Base-by-base conservation (phyloP, 2,329 filamentous ascomycete species). In the Aspergillus fumigatiaffinis region DNA sequence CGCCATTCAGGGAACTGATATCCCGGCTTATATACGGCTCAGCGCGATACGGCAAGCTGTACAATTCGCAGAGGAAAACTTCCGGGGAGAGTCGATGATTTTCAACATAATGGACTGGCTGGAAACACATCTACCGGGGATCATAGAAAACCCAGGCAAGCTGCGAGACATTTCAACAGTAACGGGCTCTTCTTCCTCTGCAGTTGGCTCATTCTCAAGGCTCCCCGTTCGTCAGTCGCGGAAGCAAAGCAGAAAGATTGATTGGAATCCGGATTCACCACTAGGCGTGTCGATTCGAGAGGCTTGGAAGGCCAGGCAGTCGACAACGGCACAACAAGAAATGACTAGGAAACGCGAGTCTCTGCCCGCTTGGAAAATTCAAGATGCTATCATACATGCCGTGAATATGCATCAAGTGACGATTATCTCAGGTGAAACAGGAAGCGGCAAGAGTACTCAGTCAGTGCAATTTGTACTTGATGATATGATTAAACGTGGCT, bases 361-460 rank as follows among this genome's bases (percentile, higher is more conserved):
- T 50, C 78, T 99, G 2, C 94, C 94, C 2, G 94, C 94, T 1
- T 99, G 94, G 94, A 84, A 85, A 58, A 85, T 94, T 66, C 87
- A 85, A 65, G 87, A 93, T 21, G 80, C 82, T 1, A 90, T 99
- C 29, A 85, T 97, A 9, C 73, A 83, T 21, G 89, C 90, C 0
- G 90, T 99, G 51, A 82, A 82, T 46, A 78, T 82, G 4, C 86
- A 93, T 68, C 88, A 97, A 73, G 92, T 99, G 52, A 96, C 91
- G 0, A 97, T 99, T 67, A 94, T 99, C 66, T 95, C 92, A 47
- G 94, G 94, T 64, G 94, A 97, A 76, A 99, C 94, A 3, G 94
- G 94, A 53, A 96, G 91, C 20, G 94, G 94, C 69, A 99, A 99
- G 75, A 96, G 91, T 51, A 97, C 94, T 0, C 94, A 99, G 73